Conservation (phyloP, 306 rosid genomes). For the Quercus parvula region DNA sequence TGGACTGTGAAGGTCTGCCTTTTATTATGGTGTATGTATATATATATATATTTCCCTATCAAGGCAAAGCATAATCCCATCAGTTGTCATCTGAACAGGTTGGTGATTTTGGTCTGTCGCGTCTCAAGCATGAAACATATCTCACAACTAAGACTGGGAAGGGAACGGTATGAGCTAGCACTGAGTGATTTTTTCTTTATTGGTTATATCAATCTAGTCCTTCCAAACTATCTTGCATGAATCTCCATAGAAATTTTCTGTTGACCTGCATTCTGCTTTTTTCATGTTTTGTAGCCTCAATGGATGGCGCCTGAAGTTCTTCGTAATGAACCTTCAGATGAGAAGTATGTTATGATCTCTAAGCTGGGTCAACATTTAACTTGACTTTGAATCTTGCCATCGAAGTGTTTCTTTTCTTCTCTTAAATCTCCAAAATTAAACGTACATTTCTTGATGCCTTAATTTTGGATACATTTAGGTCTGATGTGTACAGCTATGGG, state of each 20-base stretch:
- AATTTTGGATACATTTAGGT: conserved; percentile 50
- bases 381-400: not conserved
- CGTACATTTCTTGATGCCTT: conserved; percentile 11
- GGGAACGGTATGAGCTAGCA: conserved; percentile 71
- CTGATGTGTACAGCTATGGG: conserved; percentile 96
- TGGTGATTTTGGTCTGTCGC: conserved; percentile 98
- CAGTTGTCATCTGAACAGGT: conserved; percentile 51
- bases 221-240: conserved; percentile 11
- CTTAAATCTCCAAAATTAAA: conserved; percentile 9
- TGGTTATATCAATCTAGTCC: conserved; percentile 1
- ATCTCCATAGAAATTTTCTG: not conserved
- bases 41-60: not conserved
- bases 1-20: conserved; percentile 91
- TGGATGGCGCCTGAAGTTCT: conserved; percentile 99
- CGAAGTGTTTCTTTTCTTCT: conserved; percentile 1
- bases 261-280: not conserved
- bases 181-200: not conserved
- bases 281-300: conserved; percentile 74
- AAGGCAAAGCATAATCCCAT: conserved; percentile 17
- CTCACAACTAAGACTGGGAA: conserved; percentile 94
- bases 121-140: conserved; percentile 87
- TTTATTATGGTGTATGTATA: not conserved
- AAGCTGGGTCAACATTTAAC: not conserved
- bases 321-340: conserved; percentile 95
- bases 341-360: conserved; percentile 59